Evolutionary conservation across 305 asterid genomes (phyloP), one percentile per base, ranked within the genome.

Genomic region (Monarda citriodora): DNA sequence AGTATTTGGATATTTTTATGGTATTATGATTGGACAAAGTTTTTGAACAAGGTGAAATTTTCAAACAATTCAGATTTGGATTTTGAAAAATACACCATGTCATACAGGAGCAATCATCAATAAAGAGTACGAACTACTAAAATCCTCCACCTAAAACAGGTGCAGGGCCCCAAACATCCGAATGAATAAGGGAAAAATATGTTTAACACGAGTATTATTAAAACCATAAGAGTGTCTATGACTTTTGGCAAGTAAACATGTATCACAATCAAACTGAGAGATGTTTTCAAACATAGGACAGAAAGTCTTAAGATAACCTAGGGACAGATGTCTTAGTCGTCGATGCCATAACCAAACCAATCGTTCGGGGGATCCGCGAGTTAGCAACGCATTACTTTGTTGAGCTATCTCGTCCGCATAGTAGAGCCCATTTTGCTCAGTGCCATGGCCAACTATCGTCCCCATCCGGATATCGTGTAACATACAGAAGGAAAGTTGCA

Each of bases 101-200:
- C 53, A 49, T 49, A 5, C 53, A 12, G 21, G 53, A 9, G 31
- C 16, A 22, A 20, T 49, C 26, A 49, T 49, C 53, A 20, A 49
- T 49, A 11, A 45, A 45, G 17, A 45, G 23, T 12, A 10, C 50
- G n/a, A n/a, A n/a, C n/a, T n/a, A n/a, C n/a, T n/a, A n/a, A n/a
- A n/a, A n/a, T n/a, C 21, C 22, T n/a, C 53, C 13, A 49, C 53
- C 42, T 15, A 37, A 37, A 20, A 20, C 31, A 49, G 26, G 53
- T 49, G 53, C 29, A 20, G 53, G 53, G 20, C 53, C 53, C 53
- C 53, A 49, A 11, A 49, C 53, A 49, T 49, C 53, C 13, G 53
- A 49, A 12, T 51, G 56, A 23, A 25, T 25, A 51, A 51, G 12
- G 56, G 16, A 25, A 51, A 51, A 12, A 51, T 5, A 23, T 15